phyloP scores from a whole-genome alignment of 257 asterid genomes.

The Lavandula angustifolia region DNA sequence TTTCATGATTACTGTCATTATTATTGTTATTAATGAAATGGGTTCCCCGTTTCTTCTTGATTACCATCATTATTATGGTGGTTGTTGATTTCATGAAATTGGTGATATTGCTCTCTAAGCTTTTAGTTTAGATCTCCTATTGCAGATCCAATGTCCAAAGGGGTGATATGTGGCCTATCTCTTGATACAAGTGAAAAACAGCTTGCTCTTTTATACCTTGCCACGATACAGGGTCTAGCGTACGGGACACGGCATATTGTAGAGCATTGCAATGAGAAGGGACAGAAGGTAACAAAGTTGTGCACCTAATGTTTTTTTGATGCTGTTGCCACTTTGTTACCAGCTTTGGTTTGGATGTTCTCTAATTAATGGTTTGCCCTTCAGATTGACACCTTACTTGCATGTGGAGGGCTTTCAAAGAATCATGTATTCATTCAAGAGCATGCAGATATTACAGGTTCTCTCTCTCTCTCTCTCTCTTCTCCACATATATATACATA shows the following conservation, averaged over 20 bases:
- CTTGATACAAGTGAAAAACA: slow-evolving; percentile 88
- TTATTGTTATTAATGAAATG: background rate
- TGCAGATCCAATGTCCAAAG: slow-evolving; percentile 94
- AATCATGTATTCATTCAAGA: slow-evolving; percentile 82
- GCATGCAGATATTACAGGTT: slow-evolving; percentile 91
- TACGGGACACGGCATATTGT: slow-evolving; percentile 93
- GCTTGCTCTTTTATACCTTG: slow-evolving; percentile 86
- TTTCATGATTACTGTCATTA: background rate
- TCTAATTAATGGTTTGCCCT: slow-evolving; percentile 27
- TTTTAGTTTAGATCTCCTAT: slow-evolving; percentile 78
- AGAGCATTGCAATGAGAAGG: slow-evolving; percentile 92
- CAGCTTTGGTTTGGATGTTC: slow-evolving; percentile 15
- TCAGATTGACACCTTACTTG: slow-evolving; percentile 90
- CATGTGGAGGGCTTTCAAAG: slow-evolving; percentile 93
- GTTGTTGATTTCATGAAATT: background rate
- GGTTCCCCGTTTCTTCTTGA: background rate
- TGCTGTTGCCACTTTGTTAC: slow-evolving; percentile 10
- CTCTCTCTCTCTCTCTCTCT: slow-evolving; percentile 33
- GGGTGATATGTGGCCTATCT: slow-evolving; percentile 78
- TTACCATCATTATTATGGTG: background rate
- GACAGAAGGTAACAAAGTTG: slow-evolving; percentile 67
- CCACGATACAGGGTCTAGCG: slow-evolving; percentile 86
- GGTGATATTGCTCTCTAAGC: slow-evolving; percentile 29
- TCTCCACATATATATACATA: background rate
- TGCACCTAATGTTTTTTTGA: slow-evolving; percentile 18